Evolutionary conservation across 2,329 filamentous ascomycete genomes (phyloP).

Genomic region (Diaporthe caulivora): DNA sequence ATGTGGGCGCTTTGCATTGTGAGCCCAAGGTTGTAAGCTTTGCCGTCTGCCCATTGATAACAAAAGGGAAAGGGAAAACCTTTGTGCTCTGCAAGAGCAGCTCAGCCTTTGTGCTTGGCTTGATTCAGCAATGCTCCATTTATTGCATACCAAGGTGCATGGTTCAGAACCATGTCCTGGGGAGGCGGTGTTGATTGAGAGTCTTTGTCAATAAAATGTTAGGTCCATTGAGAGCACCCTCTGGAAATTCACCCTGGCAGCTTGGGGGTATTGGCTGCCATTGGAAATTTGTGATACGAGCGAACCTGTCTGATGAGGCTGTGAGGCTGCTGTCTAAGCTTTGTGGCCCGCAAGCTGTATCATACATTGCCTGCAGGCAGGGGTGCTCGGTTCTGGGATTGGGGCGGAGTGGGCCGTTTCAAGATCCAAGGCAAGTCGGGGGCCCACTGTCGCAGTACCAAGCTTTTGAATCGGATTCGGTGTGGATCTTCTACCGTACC

Average conservation of each 20-base stretch:
- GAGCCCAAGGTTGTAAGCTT: not conserved
- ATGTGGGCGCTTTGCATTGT: not conserved
- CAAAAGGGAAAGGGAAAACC: not conserved
- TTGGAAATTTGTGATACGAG: not conserved
- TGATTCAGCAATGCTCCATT: not conserved
- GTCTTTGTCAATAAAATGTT: not conserved
- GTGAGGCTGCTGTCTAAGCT: not conserved
- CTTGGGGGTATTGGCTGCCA: not conserved
- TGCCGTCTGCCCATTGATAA: not conserved
- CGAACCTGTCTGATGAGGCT: not conserved
- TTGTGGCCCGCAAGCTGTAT: conserved; percentile 25
- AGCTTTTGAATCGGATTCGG: conserved; percentile 7
- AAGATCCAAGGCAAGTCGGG: conserved; percentile 2
- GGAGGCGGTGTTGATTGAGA: too few species aligned
- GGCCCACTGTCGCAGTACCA: conserved; percentile 21
- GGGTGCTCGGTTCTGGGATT: conserved; percentile 10
- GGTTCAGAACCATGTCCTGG: not conserved
- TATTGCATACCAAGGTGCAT: not conserved
- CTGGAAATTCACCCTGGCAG: conserved; percentile 1
- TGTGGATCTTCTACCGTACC: not conserved
- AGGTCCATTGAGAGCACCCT: not conserved
- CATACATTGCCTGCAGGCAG: conserved; percentile 13
- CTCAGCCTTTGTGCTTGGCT: not conserved
- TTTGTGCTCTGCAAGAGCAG: too few species aligned
- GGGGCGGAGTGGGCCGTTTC: conserved; percentile 23